phyloP scores from a whole-genome alignment of 108 stramenopile species.

The Nitzschia inconspicua region DNA sequence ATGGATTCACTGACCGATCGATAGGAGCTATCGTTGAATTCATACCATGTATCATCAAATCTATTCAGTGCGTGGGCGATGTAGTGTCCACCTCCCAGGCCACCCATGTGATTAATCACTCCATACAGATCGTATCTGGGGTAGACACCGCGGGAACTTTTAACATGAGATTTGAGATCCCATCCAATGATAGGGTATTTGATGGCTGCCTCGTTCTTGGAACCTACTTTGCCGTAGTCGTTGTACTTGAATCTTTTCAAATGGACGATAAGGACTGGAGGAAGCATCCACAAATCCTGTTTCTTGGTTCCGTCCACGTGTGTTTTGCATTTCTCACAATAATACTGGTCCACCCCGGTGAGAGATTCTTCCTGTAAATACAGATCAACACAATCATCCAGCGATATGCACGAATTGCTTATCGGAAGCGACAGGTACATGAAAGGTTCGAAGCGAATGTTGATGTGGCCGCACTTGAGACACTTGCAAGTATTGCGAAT shows the following conservation, averaged over 20 bases:
- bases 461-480: slow-evolving; percentile 51
- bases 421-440: slow-evolving; percentile 92
- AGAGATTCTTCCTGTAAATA: slow-evolving; percentile 74
- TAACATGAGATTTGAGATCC: slow-evolving; percentile 55
- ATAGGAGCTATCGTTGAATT: slow-evolving; percentile 69
- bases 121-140: slow-evolving; percentile 94
- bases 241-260: slow-evolving; percentile 90
- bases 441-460: slow-evolving; percentile 93
- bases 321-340: slow-evolving; percentile 75
- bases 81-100: slow-evolving; percentile 92
- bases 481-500: slow-evolving; percentile 82
- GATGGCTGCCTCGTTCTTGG: slow-evolving; percentile 67
- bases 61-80: slow-evolving; percentile 83
- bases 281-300: slow-evolving; percentile 88
- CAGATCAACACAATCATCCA: slow-evolving; percentile 72
- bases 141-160: slow-evolving; percentile 30
- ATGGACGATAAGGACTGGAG: slow-evolving; percentile 90
- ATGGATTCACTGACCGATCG: slow-evolving; percentile 34
- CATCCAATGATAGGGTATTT: slow-evolving; percentile 56
- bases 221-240: slow-evolving; percentile 43
- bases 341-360: slow-evolving; percentile 77
- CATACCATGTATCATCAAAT: slow-evolving; percentile 80
- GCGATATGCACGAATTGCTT: slow-evolving; percentile 30
- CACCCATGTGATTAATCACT: slow-evolving; percentile 89
- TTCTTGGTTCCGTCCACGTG: slow-evolving; percentile 84